A percentile compares a stretch with the other conserved stretches of the same genome.
Conservation (phyloP, 352 stramenopile species). For the Aphanomyces invadans region DNA sequence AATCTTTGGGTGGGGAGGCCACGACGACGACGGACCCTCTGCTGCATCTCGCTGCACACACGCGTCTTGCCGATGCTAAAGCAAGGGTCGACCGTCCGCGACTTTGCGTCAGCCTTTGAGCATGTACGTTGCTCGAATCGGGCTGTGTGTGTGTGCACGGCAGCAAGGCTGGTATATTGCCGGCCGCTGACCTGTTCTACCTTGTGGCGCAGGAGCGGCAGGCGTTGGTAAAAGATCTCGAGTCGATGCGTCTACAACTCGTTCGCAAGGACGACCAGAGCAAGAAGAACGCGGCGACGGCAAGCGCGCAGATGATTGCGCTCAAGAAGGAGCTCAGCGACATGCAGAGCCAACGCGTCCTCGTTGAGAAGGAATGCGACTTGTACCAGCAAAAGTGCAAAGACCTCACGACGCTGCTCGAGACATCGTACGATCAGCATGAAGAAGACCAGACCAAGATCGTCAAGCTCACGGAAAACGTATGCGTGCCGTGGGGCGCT, state of each 20-base stretch:
- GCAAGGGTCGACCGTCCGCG: not conserved
- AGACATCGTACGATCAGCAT: constrained; percentile 65
- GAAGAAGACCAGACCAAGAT: constrained; percentile 56
- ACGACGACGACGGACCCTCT: not conserved
- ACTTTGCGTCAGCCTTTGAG: constrained; percentile 10
- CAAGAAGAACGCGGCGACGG: constrained; percentile 37
- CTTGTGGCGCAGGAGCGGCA: constrained; percentile 67
- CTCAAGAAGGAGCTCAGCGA: constrained; percentile 71
- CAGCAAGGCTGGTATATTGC: too few species aligned
- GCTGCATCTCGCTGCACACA: not conserved
- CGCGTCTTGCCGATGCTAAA: not conserved
- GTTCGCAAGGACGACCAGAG: constrained; percentile 64
- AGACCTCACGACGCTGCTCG: constrained; percentile 62
- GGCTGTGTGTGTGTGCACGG: too few species aligned
- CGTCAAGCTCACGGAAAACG: constrained; percentile 34
- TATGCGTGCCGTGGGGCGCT: not conserved
- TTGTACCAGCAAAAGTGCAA: constrained; percentile 46
- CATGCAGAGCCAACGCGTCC: constrained; percentile 36
- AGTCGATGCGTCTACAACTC: constrained; percentile 62
- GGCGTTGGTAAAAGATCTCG: constrained; percentile 56
- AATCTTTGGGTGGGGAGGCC: not conserved
- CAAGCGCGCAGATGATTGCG: constrained; percentile 57
- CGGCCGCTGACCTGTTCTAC: too few species aligned
- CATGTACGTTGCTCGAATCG: not conserved
- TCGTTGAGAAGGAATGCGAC: constrained; percentile 41